Percentiles rank a stretch among this genome's conserved stretches.
Conservation (phyloP, 2,329 filamentous ascomycete genomes). For the Colletotrichum sp. region DNA sequence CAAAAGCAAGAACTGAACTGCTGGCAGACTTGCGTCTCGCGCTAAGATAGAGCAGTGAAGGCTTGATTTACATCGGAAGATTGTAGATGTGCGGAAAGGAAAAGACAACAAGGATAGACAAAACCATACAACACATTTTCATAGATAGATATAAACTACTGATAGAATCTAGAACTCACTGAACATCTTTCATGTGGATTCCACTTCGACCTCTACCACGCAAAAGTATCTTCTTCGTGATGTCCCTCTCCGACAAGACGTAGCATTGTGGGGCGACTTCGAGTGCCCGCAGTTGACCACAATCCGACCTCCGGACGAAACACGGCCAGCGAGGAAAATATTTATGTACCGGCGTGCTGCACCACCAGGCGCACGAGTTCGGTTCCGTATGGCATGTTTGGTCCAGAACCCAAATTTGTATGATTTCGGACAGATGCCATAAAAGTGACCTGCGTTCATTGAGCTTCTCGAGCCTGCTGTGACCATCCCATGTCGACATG, state of each 20-base stretch:
- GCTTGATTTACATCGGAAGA: background rate
- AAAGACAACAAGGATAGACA: background rate
- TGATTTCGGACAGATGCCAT: background rate
- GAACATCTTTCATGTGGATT: background rate
- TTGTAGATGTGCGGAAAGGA: background rate
- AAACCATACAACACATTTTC: background rate
- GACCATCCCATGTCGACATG: background rate
- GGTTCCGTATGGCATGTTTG: background rate
- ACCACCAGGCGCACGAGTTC: background rate
- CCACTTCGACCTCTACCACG: background rate
- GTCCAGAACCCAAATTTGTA: background rate
- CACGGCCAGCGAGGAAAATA: background rate
- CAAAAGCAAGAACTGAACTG: background rate
- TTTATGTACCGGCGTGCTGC: background rate
- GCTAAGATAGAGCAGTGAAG: background rate
- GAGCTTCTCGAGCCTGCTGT: background rate
- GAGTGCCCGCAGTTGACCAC: background rate
- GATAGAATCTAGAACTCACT: background rate
- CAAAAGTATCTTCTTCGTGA: background rate
- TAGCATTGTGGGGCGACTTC: background rate
- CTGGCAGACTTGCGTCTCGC: background rate
- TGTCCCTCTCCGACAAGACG: background rate
- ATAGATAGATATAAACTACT: background rate
- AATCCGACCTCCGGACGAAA: background rate
- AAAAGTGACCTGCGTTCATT: background rate